Percentiles rank a stretch among this genome's conserved stretches.
Conservation (phyloP, 257 asterid genomes). For the Gentiana straminea region DNA sequence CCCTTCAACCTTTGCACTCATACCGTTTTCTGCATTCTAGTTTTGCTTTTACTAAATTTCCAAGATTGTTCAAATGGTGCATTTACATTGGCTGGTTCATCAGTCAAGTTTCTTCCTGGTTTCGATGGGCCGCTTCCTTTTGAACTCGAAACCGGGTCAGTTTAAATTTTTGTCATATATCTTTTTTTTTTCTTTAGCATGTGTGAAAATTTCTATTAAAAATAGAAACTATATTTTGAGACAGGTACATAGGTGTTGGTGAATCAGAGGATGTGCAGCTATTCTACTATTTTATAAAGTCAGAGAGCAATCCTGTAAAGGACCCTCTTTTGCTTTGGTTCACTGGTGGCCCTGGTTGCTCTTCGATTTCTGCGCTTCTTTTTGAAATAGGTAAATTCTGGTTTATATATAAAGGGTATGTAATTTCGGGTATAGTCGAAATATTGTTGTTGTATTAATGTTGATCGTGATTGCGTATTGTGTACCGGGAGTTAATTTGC, state of each 20-base stretch:
- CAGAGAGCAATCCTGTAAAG: constrained; percentile 3
- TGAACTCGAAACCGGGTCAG: too few species aligned
- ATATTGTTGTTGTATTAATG: neutral
- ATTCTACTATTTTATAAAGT: neutral
- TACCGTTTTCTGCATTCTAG: neutral
- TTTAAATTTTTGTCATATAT: constrained; percentile 11
- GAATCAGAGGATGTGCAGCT: too few species aligned
- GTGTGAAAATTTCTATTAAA: too few species aligned
- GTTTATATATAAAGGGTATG: neutral
- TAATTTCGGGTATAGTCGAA: neutral
- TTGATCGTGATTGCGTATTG: too few species aligned
- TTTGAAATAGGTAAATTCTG: constrained; percentile 4
- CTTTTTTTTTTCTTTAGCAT: constrained; percentile 5
- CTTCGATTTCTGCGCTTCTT: neutral
- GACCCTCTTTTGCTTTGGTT: constrained; percentile 12
- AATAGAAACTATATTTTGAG: too few species aligned
- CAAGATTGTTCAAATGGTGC: neutral
- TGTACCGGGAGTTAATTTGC: neutral
- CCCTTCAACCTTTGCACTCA: too few species aligned
- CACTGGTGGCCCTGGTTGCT: constrained; percentile 12
- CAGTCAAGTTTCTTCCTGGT: constrained; percentile 13
- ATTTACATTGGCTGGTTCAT: constrained; percentile 4
- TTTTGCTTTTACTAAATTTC: neutral
- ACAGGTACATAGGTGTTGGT: too few species aligned
- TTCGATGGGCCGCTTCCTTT: too few species aligned